These are phyloP conservation scores for Colletotrichum costaricense DNA, from an alignment of 2,329 filamentous ascomycete genomes.

Conservation along the genomic window DNA sequence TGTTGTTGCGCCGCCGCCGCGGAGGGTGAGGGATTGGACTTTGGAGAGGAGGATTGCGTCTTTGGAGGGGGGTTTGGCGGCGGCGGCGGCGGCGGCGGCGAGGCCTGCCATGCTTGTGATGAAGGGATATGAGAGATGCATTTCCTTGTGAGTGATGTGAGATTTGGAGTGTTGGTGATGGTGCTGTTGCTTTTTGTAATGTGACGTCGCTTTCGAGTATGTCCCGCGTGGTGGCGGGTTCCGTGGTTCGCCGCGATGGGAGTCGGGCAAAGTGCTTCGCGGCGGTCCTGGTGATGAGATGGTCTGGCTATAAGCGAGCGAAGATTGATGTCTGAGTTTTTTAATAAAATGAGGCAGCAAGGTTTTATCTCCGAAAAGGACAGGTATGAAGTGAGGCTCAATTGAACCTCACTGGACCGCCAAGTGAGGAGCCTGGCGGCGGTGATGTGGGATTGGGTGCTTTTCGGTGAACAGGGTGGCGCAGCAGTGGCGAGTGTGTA, in stretches of 20 bases:
- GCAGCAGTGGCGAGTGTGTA: conserved; percentile 20
- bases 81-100: conserved; percentile 37
- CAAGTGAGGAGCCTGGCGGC: not conserved
- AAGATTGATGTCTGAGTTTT: not conserved
- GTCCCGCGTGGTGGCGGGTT: conserved; percentile 1
- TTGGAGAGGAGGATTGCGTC: conserved; percentile 68
- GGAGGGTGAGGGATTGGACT: conserved; percentile 84
- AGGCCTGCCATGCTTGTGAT: conserved; percentile 30
- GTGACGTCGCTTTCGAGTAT: not conserved
- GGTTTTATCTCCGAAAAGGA: not conserved
- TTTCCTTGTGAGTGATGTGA: conserved; percentile 26
- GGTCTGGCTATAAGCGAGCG: not conserved
- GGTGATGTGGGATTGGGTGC: conserved; percentile 6
- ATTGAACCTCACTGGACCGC: not conserved
- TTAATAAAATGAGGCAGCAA: not conserved
- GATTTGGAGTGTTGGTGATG: not conserved
- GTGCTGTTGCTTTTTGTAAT: not conserved
- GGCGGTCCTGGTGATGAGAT: not conserved
- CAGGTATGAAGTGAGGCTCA: conserved; percentile 6
- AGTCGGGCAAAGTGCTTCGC: not conserved
- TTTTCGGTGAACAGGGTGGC: conserved; percentile 10
- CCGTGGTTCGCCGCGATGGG: not conserved
- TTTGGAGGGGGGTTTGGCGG: conserved; percentile 51
- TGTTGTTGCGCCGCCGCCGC: conserved; percentile 71
- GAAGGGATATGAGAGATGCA: conserved; percentile 42